Percentiles rank a stretch among this genome's conserved stretches.
phyloP scores from a whole-genome alignment of 2,329 filamentous ascomycete genomes.

The Tympanopsis confertula region DNA sequence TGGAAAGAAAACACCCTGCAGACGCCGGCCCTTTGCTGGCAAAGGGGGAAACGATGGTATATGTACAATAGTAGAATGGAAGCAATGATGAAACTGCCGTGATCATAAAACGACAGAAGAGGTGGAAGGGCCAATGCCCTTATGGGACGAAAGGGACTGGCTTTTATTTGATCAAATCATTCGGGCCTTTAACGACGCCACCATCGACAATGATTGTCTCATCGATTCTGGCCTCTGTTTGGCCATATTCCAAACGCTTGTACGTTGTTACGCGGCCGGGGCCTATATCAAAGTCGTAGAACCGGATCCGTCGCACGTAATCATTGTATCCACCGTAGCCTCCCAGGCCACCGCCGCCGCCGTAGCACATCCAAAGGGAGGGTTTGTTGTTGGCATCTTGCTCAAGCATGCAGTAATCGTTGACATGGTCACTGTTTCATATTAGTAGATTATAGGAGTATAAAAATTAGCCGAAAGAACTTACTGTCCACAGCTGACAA shows the following conservation, averaged over 20 bases:
- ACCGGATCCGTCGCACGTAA: constrained; percentile 46
- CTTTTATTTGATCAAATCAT: no score
- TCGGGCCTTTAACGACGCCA: constrained; percentile 8
- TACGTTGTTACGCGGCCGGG: constrained; percentile 52
- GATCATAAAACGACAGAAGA: no score
- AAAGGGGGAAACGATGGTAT: no score
- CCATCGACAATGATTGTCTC: constrained; percentile 16
- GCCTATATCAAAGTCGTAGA: constrained; percentile 58
- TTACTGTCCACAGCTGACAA: constrained; percentile 32
- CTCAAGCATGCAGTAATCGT: constrained; percentile 53
- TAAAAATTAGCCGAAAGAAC: no score
- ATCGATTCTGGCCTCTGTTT: constrained; percentile 12
- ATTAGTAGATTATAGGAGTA: not conserved
- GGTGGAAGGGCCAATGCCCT: no score
- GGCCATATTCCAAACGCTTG: constrained; percentile 43
- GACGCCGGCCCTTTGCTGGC: no score
- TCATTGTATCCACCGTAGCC: constrained; percentile 56
- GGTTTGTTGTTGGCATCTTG: constrained; percentile 22
- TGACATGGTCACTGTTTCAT: constrained; percentile 41
- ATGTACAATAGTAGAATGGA: no score
- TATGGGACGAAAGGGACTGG: no score
- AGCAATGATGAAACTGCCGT: no score
- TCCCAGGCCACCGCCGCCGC: constrained; percentile 53
- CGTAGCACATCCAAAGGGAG: constrained; percentile 61
- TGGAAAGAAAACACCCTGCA: no score